Conservation (phyloP, 2,329 filamentous ascomycete genomes). For the Aspergillus floridensis region DNA sequence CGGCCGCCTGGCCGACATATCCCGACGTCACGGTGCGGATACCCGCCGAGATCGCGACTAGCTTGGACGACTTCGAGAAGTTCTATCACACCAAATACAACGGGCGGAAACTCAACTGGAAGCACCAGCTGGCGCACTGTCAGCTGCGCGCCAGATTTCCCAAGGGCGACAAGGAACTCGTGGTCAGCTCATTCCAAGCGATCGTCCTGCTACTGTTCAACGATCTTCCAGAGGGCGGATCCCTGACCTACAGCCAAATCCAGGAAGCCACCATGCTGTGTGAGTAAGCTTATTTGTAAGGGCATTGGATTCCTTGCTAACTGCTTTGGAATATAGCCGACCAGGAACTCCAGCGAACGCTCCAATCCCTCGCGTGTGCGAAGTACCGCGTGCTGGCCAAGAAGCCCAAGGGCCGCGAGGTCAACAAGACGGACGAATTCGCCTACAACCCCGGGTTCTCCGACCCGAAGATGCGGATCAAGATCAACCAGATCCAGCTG, state of each 20-base stretch:
- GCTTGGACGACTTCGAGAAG: conserved; percentile 75
- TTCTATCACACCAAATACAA: conserved; percentile 91
- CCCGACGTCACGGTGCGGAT: conserved; percentile 72
- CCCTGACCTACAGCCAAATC: conserved; percentile 73
- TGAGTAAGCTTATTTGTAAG: conserved; percentile 39
- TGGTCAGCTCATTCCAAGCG: conserved; percentile 89
- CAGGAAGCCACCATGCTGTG: conserved; percentile 69
- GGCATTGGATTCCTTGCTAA: conserved; percentile 20
- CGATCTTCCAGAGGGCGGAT: conserved; percentile 58
- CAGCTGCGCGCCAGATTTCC: conserved; percentile 78
- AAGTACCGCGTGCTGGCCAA: conserved; percentile 82
- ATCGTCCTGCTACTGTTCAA: conserved; percentile 92
- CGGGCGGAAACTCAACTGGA: conserved; percentile 84
- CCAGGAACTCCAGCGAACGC: conserved; percentile 77
- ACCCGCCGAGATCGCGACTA: conserved; percentile 70
- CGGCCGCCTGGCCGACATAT: conserved; percentile 90
- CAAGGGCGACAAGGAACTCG: conserved; percentile 78
- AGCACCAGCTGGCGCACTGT: conserved; percentile 88
- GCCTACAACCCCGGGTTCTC: conserved; percentile 73
- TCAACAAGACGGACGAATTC: conserved; percentile 77
- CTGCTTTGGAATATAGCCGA: conserved; percentile 51
- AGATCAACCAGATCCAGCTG: conserved; percentile 98
- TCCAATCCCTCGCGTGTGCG: conserved; percentile 92
- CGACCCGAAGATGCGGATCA: conserved; percentile 83
- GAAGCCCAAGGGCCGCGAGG: conserved; percentile 78